These are phyloP conservation scores for Nemania diffusa DNA, from an alignment of 2,329 filamentous ascomycete genomes.

Conservation along the genomic window DNA sequence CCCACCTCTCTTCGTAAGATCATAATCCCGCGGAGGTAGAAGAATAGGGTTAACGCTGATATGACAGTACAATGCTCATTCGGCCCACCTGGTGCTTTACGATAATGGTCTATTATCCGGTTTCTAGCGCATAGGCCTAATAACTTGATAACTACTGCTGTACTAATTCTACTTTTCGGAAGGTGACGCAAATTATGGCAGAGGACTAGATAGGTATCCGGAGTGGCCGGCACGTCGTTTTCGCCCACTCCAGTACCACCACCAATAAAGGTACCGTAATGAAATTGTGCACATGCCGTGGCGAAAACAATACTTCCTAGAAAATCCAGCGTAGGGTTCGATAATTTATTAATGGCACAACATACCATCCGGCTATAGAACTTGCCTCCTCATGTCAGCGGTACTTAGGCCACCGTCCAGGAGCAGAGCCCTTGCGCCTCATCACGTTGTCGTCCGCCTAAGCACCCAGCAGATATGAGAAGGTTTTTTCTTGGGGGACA, in stretches of 20 bases:
- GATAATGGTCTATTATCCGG: background rate
- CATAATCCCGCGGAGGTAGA: background rate
- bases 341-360: background rate
- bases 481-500: too few relatives aligned
- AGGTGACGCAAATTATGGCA: background rate
- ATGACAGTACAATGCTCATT: conserved; percentile 1
- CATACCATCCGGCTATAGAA: background rate
- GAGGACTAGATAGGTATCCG: background rate
- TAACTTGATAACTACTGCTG: background rate
- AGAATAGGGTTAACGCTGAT: too few relatives aligned
- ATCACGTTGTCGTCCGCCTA: too few relatives aligned
- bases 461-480: too few relatives aligned
- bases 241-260: background rate
- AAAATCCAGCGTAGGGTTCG: background rate
- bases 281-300: background rate
- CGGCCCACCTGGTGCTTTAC: background rate
- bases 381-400: background rate
- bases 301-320: background rate
- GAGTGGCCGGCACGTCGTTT: background rate
- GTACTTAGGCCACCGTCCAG: too few relatives aligned
- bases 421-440: background rate
- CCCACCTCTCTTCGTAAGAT: too few relatives aligned
- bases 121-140: background rate
- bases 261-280: background rate
- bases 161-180: background rate